Base-by-base conservation (phyloP, 2,329 filamentous ascomycete species). In the Immersiporthe knoxdaviesiana region DNA sequence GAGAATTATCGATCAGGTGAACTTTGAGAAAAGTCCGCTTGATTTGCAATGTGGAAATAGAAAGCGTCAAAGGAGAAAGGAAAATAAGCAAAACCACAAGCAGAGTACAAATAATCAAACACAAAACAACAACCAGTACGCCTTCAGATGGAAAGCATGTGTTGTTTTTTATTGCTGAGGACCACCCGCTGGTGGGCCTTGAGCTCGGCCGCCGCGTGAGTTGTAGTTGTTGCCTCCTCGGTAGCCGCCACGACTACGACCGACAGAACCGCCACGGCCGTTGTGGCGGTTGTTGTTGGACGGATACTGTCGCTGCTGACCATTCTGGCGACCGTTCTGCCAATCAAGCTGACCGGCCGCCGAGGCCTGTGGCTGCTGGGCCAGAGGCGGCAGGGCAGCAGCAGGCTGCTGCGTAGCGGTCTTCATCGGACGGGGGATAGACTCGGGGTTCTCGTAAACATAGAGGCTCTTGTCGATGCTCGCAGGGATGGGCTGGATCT, bases 401-500 rank as follows among this genome's bases (percentile, higher is more conserved):
- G 70, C 74, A 72, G 69, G 75, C 72, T 72, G 78, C 24, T 74
- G 74, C 72, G 74, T 44, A 50, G 72, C 74, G n/a, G 74, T 67
- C 58, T 72, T 69, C 73, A 88, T 83, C 14, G 96, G 96, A 44
- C 94, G 90, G 64, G 97, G 96, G 75, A 99, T 98, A 69, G 87
- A 95, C 77, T 99, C 95, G 0, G 96, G 96, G 72, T 94, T 92
- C 72, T 99, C 97, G 80, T 99, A 99, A 65, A 99, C 96, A 79
- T 99, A 99, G 50, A 99, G 89, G 73, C 92, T 97, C 87, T 97
- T 98, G 84, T 99, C 96, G 73, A 99, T 99, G 74, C 89, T 91
- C 65, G 90, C 87, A 24, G 96, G 96, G 76, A 99, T 99, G n/a
- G 96, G 91, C 78, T 96, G 92, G 71, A 99, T 99, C 81, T 99